Evolutionary conservation across 768 basidiomycete species (phyloP).

Genomic region (Tylopilus vinaceipallidus): DNA sequence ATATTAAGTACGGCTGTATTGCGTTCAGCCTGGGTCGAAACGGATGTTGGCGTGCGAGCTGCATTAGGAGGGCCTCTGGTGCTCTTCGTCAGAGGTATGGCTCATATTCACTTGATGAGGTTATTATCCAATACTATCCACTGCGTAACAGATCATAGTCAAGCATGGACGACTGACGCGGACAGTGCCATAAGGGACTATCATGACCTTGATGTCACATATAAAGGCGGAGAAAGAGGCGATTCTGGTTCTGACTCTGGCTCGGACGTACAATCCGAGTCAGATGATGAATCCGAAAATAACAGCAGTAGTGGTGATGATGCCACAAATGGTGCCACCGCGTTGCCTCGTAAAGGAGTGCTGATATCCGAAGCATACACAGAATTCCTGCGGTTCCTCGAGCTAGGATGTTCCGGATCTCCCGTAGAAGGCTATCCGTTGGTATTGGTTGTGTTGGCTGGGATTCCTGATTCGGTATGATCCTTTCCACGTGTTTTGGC

Average conservation of each 20-base stretch:
- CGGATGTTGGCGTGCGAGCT: slow-evolving; percentile 64
- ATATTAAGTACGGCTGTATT: slow-evolving; percentile 57
- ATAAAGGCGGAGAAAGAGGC: slow-evolving; percentile 20
- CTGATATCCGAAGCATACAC: slow-evolving; percentile 48
- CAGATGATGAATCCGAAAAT: slow-evolving; percentile 15
- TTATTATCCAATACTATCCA: background rate
- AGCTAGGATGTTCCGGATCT: slow-evolving; percentile 74
- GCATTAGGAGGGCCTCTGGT: slow-evolving; percentile 71
- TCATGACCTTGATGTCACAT: slow-evolving; percentile 28
- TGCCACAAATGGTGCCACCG: slow-evolving; percentile 26
- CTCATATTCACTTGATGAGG: background rate
- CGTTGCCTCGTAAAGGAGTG: background rate
- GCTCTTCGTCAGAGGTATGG: slow-evolving; percentile 65
- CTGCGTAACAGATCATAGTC: slow-evolving; percentile 50
- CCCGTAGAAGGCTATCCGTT: slow-evolving; percentile 80
- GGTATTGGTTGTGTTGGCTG: slow-evolving; percentile 77
- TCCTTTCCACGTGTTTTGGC: background rate
- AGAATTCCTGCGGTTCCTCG: slow-evolving; percentile 78
- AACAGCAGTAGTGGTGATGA: slow-evolving; percentile 34
- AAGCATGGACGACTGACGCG: slow-evolving; percentile 52
- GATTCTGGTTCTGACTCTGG: slow-evolving; percentile 36
- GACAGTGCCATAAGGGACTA: slow-evolving; percentile 16
- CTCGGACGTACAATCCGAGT: slow-evolving; percentile 30
- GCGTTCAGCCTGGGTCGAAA: slow-evolving; percentile 70
- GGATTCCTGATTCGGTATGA: slow-evolving; percentile 67